These are phyloP conservation scores for Dryas octopetala DNA, from an alignment of 306 rosid genomes.

Conservation along the genomic window DNA sequence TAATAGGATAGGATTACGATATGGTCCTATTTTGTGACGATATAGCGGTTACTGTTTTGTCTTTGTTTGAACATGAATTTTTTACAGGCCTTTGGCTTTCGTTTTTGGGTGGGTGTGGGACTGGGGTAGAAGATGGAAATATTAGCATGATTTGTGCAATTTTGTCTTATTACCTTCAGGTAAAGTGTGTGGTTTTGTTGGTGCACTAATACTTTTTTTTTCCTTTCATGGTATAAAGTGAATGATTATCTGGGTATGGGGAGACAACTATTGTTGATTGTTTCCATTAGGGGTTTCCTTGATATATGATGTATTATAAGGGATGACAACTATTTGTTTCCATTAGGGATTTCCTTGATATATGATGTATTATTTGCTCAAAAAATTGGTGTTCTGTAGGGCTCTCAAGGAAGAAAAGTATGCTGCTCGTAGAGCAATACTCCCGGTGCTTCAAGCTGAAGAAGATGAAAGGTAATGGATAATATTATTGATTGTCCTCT, in stretches of 20 bases:
- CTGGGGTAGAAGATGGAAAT: not conserved
- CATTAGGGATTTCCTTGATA: slow-evolving; percentile 9
- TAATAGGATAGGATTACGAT: not conserved
- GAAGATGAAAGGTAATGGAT: slow-evolving; percentile 89
- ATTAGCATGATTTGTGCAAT: not conserved
- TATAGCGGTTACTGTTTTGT: not conserved
- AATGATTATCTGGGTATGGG: not conserved
- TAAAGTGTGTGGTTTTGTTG: not conserved
- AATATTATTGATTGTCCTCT: slow-evolving; percentile 3
- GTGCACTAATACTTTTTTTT: not conserved
- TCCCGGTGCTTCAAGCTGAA: slow-evolving; percentile 95
- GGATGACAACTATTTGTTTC: not conserved
- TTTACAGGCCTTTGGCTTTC: not conserved
- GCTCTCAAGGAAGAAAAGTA: slow-evolving; percentile 91
- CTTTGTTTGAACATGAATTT: not conserved
- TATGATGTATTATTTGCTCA: not conserved
- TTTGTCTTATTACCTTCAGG: not conserved
- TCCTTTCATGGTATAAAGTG: not conserved
- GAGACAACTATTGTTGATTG: not conserved
- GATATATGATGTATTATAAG: slow-evolving; percentile 3
- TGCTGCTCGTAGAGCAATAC: slow-evolving; percentile 86
- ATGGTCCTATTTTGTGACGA: not conserved
- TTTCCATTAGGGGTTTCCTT: slow-evolving; percentile 4
- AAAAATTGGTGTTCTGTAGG: slow-evolving; percentile 42
- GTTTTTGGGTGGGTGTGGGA: not conserved